Conservation (phyloP, 768 basidiomycete genomes). For the Kwoniella newhampshirensis region DNA sequence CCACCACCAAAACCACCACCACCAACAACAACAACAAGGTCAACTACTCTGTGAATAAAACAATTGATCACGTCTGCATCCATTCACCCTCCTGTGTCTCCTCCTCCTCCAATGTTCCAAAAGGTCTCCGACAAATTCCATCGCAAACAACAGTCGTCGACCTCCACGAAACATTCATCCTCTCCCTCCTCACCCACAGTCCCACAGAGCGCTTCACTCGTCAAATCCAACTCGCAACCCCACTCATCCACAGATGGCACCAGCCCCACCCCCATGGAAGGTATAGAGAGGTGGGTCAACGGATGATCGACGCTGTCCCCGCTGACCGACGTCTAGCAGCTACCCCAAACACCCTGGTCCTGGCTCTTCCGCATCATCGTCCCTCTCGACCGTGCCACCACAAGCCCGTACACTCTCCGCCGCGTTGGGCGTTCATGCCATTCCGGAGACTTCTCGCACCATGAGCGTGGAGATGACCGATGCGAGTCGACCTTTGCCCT, state of each 20-base stretch:
- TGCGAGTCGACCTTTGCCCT: constrained; percentile 25
- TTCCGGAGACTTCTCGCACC: constrained; percentile 21
- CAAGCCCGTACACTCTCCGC: constrained; percentile 32
- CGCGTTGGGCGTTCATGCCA: constrained; percentile 21
- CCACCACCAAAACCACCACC: too few species aligned
- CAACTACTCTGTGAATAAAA: too few species aligned
- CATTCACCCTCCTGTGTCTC: background rate
- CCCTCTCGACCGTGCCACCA: constrained; percentile 26
- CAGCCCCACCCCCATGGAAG: constrained; percentile 28
- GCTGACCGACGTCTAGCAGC: background rate
- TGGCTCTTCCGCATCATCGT: constrained; percentile 39
- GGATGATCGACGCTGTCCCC: background rate
- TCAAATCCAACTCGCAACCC: constrained; percentile 4
- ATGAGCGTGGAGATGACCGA: constrained; percentile 51
- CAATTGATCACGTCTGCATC: background rate
- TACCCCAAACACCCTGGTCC: constrained; percentile 15
- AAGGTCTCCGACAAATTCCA: constrained; percentile 49
- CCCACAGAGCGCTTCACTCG: background rate
- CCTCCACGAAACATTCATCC: constrained; percentile 18
- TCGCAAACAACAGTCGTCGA: constrained; percentile 36
- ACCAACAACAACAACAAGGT: too few species aligned
- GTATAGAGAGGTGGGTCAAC: constrained; percentile 27
- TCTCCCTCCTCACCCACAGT: constrained; percentile 8
- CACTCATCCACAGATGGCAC: constrained; percentile 2
- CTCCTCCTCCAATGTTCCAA: constrained; percentile 31